phyloP scores from a whole-genome alignment of 257 asterid genomes.

The Mentha longifolia region DNA sequence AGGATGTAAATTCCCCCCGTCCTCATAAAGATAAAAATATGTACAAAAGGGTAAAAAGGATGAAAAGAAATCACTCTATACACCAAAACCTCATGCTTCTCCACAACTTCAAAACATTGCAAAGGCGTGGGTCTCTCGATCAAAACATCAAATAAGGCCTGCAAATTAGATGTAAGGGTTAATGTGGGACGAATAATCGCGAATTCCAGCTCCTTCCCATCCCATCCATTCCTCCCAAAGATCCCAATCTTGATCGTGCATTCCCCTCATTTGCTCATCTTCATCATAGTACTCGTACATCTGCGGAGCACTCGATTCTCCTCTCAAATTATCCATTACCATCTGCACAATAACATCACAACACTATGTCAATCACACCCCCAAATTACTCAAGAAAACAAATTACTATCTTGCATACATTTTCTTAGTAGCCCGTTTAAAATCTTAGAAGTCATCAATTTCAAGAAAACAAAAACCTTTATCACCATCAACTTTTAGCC shows the following conservation, averaged over 20 bases:
- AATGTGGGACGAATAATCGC: constrained; percentile 79
- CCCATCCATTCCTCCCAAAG: constrained; percentile 99
- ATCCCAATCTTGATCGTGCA: constrained; percentile 69
- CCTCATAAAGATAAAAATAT: constrained; percentile 7
- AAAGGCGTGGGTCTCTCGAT: constrained; percentile 38
- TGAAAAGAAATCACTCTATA: constrained; percentile 21
- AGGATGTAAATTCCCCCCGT: neutral
- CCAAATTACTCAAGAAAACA: neutral
- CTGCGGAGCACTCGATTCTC: constrained; percentile 40
- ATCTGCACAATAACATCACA: constrained; percentile 44
- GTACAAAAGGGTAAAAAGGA: constrained; percentile 30
- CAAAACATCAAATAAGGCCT: neutral
- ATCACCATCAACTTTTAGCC: neutral
- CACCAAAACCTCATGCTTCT: constrained; percentile 46
- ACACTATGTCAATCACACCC: neutral
- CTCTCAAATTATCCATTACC: constrained; percentile 69
- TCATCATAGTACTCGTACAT: constrained; percentile 28
- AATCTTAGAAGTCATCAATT: neutral
- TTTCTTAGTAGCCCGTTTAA: neutral
- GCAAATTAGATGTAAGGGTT: constrained; percentile 69
- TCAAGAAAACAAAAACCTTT: neutral
- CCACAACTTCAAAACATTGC: constrained; percentile 9
- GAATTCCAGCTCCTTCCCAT: constrained; percentile 96
- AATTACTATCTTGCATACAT: neutral
- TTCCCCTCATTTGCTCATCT: constrained; percentile 56